Base-by-base conservation (phyloP, 768 basidiomycete genomes). In the Hebeloma cylindrosporum region DNA sequence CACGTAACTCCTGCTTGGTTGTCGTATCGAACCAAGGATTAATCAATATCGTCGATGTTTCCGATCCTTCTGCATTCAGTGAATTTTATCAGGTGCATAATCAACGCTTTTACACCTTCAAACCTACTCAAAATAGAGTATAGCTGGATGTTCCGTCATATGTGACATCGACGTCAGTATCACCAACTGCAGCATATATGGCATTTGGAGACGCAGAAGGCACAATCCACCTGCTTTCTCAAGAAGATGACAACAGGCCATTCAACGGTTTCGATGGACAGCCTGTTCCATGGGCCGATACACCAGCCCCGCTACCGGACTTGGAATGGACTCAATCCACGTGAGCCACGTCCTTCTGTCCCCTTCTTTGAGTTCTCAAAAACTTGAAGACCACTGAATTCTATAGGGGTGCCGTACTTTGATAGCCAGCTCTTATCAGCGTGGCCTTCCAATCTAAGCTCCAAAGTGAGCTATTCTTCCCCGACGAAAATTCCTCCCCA, bases 181-280 rank as follows among this genome's bases (percentile, higher is more conserved):
- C 93, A 2, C 83, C 89, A 2, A 86, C 86, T 3, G 92, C 88
- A 26, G 82, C 87, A n/a, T 96, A 92, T 58, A 73, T 98, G 59
- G 93, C 91, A 1, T 93, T 94, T 53, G 94, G 93, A 1, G 93
- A 96, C 57, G 82, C 85, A 0, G 84, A 89, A 31, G 93, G 94
- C 13, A 70, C 73, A 4, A 77, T 97, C 3, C 92, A 95, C 66
- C 68, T 98, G 13, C 69, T 93, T 57, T 80, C 86, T 37, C 86
- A 88, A 41, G 76, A 75, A 8, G 78, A 85, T 30, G 82, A 84
- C 38, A 78, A 74, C 3, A 74, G 72, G 22, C 88, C 91, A 2
- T 86, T 95, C 64, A 95, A 95, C 54, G 93, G 94, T 0, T 95
- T 85, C 56, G 85, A 91, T 47, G 92, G 92, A 1, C 81, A 89